Evolutionary conservation across 768 basidiomycete species (phyloP).

Genomic region (Suillus subalutaceus): DNA sequence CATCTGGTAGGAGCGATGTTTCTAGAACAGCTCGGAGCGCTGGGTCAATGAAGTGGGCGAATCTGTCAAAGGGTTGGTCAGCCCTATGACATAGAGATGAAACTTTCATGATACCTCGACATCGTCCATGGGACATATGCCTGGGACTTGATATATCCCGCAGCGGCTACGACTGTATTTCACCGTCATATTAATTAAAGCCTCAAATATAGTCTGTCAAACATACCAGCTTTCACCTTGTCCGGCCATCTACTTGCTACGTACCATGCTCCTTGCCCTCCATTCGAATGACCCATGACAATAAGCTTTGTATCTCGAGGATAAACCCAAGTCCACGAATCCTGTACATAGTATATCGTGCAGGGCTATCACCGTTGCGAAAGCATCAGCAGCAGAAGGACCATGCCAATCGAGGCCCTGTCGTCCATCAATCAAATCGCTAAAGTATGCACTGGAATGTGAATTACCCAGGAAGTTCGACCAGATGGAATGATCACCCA

Average conservation of each 20-base stretch:
- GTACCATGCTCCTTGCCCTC: conserved; percentile 90
- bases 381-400: conserved; percentile 72
- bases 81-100: not conserved
- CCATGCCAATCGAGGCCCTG: conserved; percentile 96
- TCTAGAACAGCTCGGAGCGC: conserved; percentile 71
- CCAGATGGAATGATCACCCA: conserved; percentile 89
- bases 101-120: conserved; percentile 47
- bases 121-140: conserved; percentile 76
- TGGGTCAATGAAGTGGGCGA: conserved; percentile 80
- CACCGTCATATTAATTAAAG: not conserved
- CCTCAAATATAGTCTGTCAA: not conserved
- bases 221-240: conserved; percentile 32
- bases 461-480: conserved; percentile 74
- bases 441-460: not conserved
- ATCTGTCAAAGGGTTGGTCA: conserved; percentile 38
- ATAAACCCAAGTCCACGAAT: conserved; percentile 49
- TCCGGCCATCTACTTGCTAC: conserved; percentile 79
- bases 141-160: conserved; percentile 87
- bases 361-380: conserved; percentile 63
- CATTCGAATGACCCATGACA: conserved; percentile 93
- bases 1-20: conserved; percentile 75
- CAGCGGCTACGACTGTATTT: conserved; percentile 66
- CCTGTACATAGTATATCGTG: conserved; percentile 41
- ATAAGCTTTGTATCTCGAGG: conserved; percentile 46
- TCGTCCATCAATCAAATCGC: not conserved